phyloP scores from a whole-genome alignment of 257 asterid genomes.

The Salvia splendens region DNA sequence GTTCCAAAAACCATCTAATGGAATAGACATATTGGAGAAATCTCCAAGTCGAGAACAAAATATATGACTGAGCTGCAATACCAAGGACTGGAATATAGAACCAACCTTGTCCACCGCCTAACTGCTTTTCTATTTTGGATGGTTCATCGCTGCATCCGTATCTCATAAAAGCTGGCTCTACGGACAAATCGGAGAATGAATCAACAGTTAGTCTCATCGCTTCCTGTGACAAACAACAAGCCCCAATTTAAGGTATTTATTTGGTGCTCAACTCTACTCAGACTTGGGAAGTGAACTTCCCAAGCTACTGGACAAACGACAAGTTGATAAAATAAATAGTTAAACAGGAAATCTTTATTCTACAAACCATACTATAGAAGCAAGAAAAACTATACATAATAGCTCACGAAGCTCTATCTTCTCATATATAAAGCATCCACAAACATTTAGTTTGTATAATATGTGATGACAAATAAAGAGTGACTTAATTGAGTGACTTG shows the following conservation, averaged over 20 bases:
- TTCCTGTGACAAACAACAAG: slow-evolving; percentile 59
- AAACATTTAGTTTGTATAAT: not conserved
- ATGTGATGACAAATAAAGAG: slow-evolving; percentile 16
- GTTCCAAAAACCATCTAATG: slow-evolving; percentile 16
- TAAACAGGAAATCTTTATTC: slow-evolving; percentile 15
- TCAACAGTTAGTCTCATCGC: slow-evolving; percentile 59
- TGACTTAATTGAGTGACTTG: not conserved
- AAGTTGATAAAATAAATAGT: slow-evolving; percentile 1
- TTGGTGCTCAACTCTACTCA: slow-evolving; percentile 25
- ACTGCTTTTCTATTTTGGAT: slow-evolving; percentile 66
- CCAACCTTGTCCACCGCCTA: slow-evolving; percentile 85
- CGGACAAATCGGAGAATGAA: slow-evolving; percentile 55
- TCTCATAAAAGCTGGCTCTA: slow-evolving; percentile 48
- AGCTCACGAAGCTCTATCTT: slow-evolving; percentile 21
- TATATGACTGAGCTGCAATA: not conserved
- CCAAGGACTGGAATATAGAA: slow-evolving; percentile 12
- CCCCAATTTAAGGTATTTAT: slow-evolving; percentile 29
- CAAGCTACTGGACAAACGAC: slow-evolving; percentile 23
- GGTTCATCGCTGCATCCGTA: slow-evolving; percentile 45
- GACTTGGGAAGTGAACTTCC: slow-evolving; percentile 25
- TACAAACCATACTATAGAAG: slow-evolving; percentile 16
- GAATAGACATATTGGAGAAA: slow-evolving; percentile 25
- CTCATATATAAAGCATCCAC: not conserved
- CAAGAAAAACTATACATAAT: slow-evolving; percentile 23
- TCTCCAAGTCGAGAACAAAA: not conserved